A percentile compares a stretch with the other conserved stretches of the same genome.
phyloP scores from a whole-genome alignment of 441 rosid genomes.

The Breynia disticha region DNA sequence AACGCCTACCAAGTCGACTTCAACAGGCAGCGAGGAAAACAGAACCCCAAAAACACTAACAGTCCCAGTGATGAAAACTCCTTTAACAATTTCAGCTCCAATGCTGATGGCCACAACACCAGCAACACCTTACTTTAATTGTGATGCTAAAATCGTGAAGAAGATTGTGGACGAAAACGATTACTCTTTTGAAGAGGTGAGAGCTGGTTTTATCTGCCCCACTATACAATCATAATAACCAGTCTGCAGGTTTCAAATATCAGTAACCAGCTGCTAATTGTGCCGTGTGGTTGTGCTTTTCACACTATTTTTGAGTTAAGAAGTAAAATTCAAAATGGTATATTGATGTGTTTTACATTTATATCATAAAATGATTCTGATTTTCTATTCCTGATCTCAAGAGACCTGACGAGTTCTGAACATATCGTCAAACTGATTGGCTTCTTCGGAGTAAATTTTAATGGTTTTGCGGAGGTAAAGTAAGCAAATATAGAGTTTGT shows the following conservation, averaged over 20 bases:
- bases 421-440: too few species aligned
- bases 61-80: conserved; percentile 35
- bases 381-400: too few species aligned
- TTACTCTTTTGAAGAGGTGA: conserved; percentile 60
- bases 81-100: conserved; percentile 36
- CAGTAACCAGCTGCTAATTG: not conserved
- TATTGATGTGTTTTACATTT: too few species aligned
- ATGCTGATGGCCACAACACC: conserved; percentile 54
- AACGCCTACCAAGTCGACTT: conserved; percentile 18
- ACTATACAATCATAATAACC: conserved; percentile 1
- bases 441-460: too few species aligned
- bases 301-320: not conserved
- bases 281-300: too few species aligned
- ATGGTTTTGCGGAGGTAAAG: too few species aligned
- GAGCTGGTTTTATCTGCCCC: conserved; percentile 37
- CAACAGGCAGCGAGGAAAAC: conserved; percentile 22
- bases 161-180: conserved; percentile 20
- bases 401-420: too few species aligned
- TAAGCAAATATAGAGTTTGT: too few species aligned
- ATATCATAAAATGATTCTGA: too few species aligned
- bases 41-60: conserved; percentile 27
- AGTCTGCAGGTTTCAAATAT: conserved; percentile 1
- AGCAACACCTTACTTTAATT: conserved; percentile 30
- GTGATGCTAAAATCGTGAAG: conserved; percentile 13
- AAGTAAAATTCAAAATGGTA: not conserved